A percentile compares a stretch with the other conserved stretches of the same genome.
phyloP scores from a whole-genome alignment of 2,329 filamentous ascomycete genomes.

The Rutstroemia sp. region DNA sequence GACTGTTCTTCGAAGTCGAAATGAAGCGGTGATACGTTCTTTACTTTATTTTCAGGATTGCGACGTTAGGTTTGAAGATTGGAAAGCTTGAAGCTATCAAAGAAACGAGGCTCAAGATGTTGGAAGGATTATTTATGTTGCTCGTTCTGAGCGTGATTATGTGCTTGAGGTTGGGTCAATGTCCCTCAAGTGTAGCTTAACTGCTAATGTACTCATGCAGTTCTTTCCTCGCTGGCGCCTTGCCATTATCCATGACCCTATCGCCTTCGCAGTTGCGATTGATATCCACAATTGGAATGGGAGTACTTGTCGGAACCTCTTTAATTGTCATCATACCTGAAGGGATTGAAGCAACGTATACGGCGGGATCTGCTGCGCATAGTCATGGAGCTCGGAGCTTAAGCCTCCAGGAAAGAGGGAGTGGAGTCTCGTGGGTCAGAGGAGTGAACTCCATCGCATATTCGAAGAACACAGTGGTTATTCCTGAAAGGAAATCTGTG shows the following conservation, averaged over 20 bases:
- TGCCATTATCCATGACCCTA: constrained; percentile 83
- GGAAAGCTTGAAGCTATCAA: not conserved
- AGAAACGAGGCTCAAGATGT: constrained; percentile 25
- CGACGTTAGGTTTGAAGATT: not conserved
- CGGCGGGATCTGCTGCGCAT: constrained; percentile 34
- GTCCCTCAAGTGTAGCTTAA: not conserved
- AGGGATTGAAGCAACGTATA: constrained; percentile 84
- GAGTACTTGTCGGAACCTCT: constrained; percentile 88
- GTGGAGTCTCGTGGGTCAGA: constrained; percentile 17
- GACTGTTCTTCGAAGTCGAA: not conserved
- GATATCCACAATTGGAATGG: constrained; percentile 87
- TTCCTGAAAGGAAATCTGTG: not conserved
- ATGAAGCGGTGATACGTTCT: constrained; percentile 4
- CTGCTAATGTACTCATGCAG: constrained; percentile 38
- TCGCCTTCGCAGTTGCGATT: constrained; percentile 81
- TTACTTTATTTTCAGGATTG: not conserved
- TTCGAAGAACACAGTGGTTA: constrained; percentile 8
- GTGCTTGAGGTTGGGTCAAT: constrained; percentile 46
- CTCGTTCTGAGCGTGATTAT: constrained; percentile 40
- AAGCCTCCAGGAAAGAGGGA: constrained; percentile 7
- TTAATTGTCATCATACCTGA: constrained; percentile 97
- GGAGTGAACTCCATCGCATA: constrained; percentile 15
- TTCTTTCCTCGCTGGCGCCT: constrained; percentile 85
- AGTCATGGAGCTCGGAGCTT: constrained; percentile 18
- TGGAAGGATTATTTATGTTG: constrained; percentile 31